Evolutionary conservation across 2,329 filamentous ascomycete species (phyloP).

Genomic region (Pseudogymnoascus sp.): DNA sequence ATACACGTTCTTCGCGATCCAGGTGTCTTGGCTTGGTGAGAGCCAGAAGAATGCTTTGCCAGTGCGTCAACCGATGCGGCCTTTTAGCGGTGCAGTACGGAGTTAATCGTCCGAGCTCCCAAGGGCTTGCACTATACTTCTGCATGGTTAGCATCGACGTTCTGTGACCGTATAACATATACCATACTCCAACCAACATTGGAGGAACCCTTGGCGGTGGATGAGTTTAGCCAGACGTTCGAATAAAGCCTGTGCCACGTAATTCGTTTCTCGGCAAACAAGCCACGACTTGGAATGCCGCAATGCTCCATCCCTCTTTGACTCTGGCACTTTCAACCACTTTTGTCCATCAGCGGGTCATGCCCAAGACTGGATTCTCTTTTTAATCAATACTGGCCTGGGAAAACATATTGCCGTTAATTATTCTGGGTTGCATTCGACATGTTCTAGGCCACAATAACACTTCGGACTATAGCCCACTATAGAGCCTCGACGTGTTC

Average conservation of each 20-base stretch:
- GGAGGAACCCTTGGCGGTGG: neutral
- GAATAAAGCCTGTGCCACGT: neutral
- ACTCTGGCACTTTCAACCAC: neutral
- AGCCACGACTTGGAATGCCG: neutral
- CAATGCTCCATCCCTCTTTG: neutral
- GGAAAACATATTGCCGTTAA: neutral
- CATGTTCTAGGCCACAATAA: neutral
- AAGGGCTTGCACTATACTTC: neutral
- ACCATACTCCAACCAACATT: neutral
- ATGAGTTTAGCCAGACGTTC: conserved; percentile 5
- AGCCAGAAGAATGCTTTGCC: neutral
- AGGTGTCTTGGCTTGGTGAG: neutral
- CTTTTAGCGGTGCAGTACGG: neutral
- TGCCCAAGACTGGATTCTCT: neutral
- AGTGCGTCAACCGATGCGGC: neutral
- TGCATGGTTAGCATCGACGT: too few relatives aligned
- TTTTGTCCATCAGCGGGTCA: neutral
- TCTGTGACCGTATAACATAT: too few relatives aligned
- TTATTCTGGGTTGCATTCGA: neutral
- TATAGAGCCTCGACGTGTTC: neutral
- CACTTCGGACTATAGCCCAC: neutral
- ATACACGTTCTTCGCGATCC: neutral
- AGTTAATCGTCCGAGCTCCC: neutral
- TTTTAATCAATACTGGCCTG: neutral
- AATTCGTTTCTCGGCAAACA: neutral